Conservation (phyloP, 225 moss, liverwort and hornwort species). For the Physcomitrium patens region DNA sequence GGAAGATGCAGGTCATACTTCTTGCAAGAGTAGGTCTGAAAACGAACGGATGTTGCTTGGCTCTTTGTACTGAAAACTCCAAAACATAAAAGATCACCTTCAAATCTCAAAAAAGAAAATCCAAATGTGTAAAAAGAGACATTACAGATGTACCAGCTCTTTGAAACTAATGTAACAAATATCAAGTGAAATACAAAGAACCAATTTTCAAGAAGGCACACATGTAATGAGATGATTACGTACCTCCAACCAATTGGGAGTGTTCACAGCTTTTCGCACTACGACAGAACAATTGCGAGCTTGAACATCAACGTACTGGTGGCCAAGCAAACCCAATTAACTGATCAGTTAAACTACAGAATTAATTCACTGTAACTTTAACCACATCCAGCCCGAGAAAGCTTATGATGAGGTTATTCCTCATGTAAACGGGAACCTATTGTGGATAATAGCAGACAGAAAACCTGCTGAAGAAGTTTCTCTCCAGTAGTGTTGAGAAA, state of each 20-base stretch:
- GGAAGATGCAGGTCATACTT: constrained; percentile 50
- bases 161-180: not conserved
- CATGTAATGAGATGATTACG: constrained; percentile 1
- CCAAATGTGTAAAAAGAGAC: constrained; percentile 15
- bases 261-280: constrained; percentile 86
- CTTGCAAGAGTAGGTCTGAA: constrained; percentile 84
- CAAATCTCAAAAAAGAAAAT: constrained; percentile 17
- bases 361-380: constrained; percentile 1
- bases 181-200: constrained; percentile 13
- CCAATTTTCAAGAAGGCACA: not conserved
- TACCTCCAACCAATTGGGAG: constrained; percentile 87
- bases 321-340: constrained; percentile 36
- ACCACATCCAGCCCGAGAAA: not conserved
- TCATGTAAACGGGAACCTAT: not conserved
- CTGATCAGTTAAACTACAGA: constrained; percentile 2
- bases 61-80: constrained; percentile 77
- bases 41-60: constrained; percentile 88
- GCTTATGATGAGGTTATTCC: constrained; percentile 12
- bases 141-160: constrained; percentile 14
- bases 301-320: constrained; percentile 85
- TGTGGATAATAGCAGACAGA: constrained; percentile 8
- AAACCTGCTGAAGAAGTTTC: constrained; percentile 84
- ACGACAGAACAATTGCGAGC: constrained; percentile 67
- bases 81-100: constrained; percentile 24
- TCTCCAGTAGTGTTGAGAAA: constrained; percentile 72